phyloP scores from a whole-genome alignment of 352 stramenopile species.

The Phytophthora meadii region DNA sequence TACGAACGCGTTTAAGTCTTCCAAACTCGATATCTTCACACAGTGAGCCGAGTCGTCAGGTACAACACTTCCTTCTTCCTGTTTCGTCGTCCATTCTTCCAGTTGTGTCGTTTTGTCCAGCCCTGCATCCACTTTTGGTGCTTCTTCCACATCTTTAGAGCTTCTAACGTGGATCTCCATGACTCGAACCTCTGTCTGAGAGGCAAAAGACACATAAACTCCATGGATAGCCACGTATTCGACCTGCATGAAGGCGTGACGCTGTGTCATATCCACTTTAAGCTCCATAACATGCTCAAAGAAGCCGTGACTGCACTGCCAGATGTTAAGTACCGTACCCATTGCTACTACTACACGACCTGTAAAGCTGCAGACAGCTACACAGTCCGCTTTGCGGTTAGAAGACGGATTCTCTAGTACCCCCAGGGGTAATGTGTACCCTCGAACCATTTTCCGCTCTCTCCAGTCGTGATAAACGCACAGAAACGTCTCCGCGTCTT shows the following conservation, averaged over 20 bases:
- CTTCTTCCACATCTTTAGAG: conserved; percentile 41
- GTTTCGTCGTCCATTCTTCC: conserved; percentile 10
- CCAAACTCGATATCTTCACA: conserved; percentile 42
- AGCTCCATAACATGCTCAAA: conserved; percentile 92
- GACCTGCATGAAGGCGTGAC: conserved; percentile 73
- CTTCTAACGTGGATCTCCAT: conserved; percentile 83
- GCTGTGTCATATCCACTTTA: conserved; percentile 79
- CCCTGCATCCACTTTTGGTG: conserved; percentile 13
- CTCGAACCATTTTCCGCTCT: conserved; percentile 77
- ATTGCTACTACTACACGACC: conserved; percentile 81
- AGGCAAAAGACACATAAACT: conserved; percentile 77
- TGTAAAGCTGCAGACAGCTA: conserved; percentile 87
- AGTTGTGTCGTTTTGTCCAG: conserved; percentile 22
- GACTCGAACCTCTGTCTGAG: conserved; percentile 78
- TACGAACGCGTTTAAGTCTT: conserved; percentile 58
- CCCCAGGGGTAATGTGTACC: conserved; percentile 84
- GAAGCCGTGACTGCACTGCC: conserved; percentile 86
- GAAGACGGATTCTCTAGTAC: conserved; percentile 66
- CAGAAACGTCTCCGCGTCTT: conserved; percentile 79
- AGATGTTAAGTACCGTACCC: conserved; percentile 82
- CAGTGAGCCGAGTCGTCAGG: conserved; percentile 58
- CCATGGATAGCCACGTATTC: conserved; percentile 86
- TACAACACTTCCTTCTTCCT: conserved; percentile 20
- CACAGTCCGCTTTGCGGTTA: conserved; percentile 64
- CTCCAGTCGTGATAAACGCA: conserved; percentile 91